These are phyloP conservation scores for Dactylellina leptospora DNA, from an alignment of 2,329 filamentous ascomycete genomes.

Conservation along the genomic window DNA sequence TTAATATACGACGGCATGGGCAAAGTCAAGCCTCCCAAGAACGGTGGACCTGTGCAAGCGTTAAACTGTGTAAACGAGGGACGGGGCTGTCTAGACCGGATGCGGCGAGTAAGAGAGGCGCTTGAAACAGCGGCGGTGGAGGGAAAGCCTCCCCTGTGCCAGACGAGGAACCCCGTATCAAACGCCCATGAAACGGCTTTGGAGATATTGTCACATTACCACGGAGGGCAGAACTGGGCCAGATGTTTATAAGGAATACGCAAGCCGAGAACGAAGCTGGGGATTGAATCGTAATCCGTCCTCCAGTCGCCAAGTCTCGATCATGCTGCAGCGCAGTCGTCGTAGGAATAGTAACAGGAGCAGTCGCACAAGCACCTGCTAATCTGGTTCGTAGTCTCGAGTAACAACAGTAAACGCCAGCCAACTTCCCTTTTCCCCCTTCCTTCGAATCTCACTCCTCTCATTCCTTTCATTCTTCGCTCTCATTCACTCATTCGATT, in stretches of 20 bases:
- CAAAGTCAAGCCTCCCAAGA: too few species aligned
- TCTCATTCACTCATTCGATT: too few species aligned
- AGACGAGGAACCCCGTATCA: constrained; percentile 21
- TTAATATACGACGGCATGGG: neutral
- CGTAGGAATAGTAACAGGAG: too few species aligned
- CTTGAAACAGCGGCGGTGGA: constrained; percentile 42
- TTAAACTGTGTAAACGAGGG: constrained; percentile 6
- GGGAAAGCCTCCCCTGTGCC: constrained; percentile 12
- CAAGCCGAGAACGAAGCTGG: too few species aligned
- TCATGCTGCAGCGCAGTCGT: constrained; percentile 39
- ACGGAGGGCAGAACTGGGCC: neutral
- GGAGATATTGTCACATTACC: neutral
- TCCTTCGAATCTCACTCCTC: neutral
- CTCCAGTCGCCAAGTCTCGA: too few species aligned
- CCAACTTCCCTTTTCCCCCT: neutral
- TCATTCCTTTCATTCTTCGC: too few species aligned
- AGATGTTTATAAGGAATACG: neutral
- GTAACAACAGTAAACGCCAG: too few species aligned
- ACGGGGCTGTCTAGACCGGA: neutral
- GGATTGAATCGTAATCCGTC: too few species aligned
- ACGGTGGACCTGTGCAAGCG: too few species aligned
- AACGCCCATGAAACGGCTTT: constrained; percentile 44
- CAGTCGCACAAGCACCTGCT: too few species aligned
- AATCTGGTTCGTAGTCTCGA: too few species aligned
- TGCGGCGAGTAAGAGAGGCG: constrained; percentile 12